A percentile compares a stretch with the other conserved stretches of the same genome.
phyloP scores from a whole-genome alignment of 78 protist species.

The Bodo saltans region DNA sequence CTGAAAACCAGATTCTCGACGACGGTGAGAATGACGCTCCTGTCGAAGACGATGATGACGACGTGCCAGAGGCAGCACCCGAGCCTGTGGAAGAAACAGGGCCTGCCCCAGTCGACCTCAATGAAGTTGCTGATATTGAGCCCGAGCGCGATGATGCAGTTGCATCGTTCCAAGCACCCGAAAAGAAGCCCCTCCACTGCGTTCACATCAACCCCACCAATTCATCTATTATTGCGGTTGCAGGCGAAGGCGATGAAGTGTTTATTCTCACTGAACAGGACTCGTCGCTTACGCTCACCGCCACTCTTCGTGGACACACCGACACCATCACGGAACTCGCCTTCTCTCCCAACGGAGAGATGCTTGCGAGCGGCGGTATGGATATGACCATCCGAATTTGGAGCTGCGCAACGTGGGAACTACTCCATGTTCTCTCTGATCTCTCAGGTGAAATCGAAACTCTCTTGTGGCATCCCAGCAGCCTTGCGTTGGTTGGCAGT shows the following conservation, averaged over 20 bases:
- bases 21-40: neutral
- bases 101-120: neutral
- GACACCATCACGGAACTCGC: constrained; percentile 79
- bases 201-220: neutral
- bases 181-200: neutral
- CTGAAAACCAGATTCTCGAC: neutral
- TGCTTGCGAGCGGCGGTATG: constrained; percentile 74
- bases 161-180: neutral
- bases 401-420: constrained; percentile 47
- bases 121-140: neutral
- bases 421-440: neutral
- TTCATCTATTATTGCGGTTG: neutral
- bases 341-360: constrained; percentile 66
- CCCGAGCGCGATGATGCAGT: neutral
- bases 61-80: neutral
- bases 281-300: neutral
- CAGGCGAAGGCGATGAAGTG: neutral
- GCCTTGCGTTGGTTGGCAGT: neutral
- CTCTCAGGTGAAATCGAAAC: neutral
- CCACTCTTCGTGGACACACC: constrained; percentile 66
- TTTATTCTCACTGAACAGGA: neutral
- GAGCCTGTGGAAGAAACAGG: neutral
- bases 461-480: neutral
- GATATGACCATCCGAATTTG: constrained; percentile 72
- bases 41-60: neutral